A percentile compares a stretch with the other conserved stretches of the same genome.
phyloP scores from a whole-genome alignment of 371 early-diverging fungal genomes.

The Fennellomyces sp. region DNA sequence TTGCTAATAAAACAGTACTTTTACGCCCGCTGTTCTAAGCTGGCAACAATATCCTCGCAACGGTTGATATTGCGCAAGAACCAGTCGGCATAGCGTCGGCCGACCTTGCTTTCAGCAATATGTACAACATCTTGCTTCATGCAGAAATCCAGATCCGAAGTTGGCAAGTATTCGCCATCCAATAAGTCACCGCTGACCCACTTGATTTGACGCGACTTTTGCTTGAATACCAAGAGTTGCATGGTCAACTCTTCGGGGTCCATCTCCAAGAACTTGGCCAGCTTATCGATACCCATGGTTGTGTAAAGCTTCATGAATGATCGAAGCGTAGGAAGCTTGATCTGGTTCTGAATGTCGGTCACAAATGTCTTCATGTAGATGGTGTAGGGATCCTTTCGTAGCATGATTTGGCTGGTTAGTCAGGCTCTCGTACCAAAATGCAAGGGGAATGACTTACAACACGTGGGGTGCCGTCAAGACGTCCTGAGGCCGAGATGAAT shows the following conservation, averaged over 20 bases:
- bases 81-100: slow-evolving; percentile 94
- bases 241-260: slow-evolving; percentile 79
- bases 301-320: slow-evolving; percentile 95
- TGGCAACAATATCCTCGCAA: slow-evolving; percentile 70
- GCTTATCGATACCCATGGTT: slow-evolving; percentile 85
- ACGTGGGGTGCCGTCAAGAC: slow-evolving; percentile 56
- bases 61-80: slow-evolving; percentile 92
- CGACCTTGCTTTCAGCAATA: slow-evolving; percentile 92
- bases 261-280: slow-evolving; percentile 87
- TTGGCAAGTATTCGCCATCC: slow-evolving; percentile 79
- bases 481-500: slow-evolving; percentile 86
- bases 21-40: slow-evolving; percentile 37
- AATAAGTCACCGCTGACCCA: slow-evolving; percentile 75
- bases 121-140: slow-evolving; percentile 92
- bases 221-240: slow-evolving; percentile 91
- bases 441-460: slow-evolving; percentile 24
- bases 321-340: slow-evolving; percentile 84
- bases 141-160: slow-evolving; percentile 91
- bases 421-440: not conserved
- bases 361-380: slow-evolving; percentile 87
- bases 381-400: slow-evolving; percentile 71
- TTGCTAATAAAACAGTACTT: not conserved
- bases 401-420: too few relatives aligned
- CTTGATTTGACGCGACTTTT: slow-evolving; percentile 88
- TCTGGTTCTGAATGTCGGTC: slow-evolving; percentile 83